phyloP scores from a whole-genome alignment of 2,329 filamentous ascomycete species.

The Cladosporium cucumerinum region DNA sequence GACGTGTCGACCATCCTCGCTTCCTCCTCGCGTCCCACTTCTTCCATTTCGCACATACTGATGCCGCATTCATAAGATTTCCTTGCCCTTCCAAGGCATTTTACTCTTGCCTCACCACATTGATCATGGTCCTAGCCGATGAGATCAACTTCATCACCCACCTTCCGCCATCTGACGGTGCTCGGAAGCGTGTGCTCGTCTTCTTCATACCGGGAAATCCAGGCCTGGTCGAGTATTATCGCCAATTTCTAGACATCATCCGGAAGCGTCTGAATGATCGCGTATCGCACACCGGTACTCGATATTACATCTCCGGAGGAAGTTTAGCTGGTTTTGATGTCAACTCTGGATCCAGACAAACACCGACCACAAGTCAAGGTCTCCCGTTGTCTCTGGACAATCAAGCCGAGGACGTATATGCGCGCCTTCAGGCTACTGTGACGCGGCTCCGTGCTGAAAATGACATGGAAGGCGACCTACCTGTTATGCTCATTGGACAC shows the following conservation, averaged over 20 bases:
- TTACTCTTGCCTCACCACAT: not conserved
- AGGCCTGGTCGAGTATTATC: slow-evolving; percentile 71
- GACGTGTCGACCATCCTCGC: not conserved
- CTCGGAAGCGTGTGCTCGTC: slow-evolving; percentile 46
- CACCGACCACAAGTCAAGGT: slow-evolving; percentile 15
- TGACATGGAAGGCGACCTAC: slow-evolving; percentile 13
- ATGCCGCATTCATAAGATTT: not conserved
- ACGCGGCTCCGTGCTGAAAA: not conserved
- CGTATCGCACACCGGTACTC: slow-evolving; percentile 30
- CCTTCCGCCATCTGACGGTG: not conserved
- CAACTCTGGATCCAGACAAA: slow-evolving; percentile 4
- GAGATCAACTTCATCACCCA: not conserved
- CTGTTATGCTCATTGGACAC: slow-evolving; percentile 45
- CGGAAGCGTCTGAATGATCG: slow-evolving; percentile 30
- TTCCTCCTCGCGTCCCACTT: not conserved
- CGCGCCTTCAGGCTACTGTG: not conserved
- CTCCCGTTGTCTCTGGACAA: slow-evolving; percentile 6
- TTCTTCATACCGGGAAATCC: slow-evolving; percentile 77
- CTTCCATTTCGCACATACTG: not conserved
- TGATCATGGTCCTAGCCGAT: not conserved
- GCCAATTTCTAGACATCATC: slow-evolving; percentile 60
- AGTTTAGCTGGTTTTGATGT: slow-evolving; percentile 45
- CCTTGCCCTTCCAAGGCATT: not conserved
- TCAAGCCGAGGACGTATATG: slow-evolving; percentile 10
- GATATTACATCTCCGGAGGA: slow-evolving; percentile 43